Conservation (phyloP, 768 basidiomycete genomes). For the Naematelia encephala region DNA sequence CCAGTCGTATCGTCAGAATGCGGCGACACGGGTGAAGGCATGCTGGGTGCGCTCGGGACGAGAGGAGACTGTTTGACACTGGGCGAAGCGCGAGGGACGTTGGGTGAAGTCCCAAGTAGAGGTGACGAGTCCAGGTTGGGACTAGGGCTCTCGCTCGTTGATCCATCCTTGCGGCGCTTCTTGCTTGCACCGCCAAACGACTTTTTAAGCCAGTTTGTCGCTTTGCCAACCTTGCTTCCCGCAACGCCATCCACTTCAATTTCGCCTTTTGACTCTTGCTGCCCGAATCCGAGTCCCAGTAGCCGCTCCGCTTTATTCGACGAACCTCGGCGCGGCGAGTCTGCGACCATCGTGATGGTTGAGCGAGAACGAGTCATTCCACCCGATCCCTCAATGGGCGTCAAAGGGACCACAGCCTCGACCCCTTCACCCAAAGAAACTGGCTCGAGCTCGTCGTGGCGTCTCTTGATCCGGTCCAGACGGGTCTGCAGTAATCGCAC, state of each 20-base stretch:
- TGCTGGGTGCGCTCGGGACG: neutral
- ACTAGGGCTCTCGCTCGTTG: slow-evolving; percentile 8
- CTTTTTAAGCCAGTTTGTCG: slow-evolving; percentile 44
- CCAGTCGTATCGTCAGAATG: slow-evolving; percentile 4
- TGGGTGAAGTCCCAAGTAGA: neutral
- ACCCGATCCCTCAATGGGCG: slow-evolving; percentile 14
- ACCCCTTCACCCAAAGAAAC: slow-evolving; percentile 3
- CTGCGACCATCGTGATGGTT: slow-evolving; percentile 50
- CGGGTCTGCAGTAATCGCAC: slow-evolving; percentile 51
- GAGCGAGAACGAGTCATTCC: slow-evolving; percentile 36
- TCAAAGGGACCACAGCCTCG: slow-evolving; percentile 11
- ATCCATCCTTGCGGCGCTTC: slow-evolving; percentile 36
- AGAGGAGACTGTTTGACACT: neutral
- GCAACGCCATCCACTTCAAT: slow-evolving; percentile 18
- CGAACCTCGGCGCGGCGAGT: slow-evolving; percentile 23
- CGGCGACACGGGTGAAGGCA: slow-evolving; percentile 5
- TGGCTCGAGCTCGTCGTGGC: slow-evolving; percentile 54
- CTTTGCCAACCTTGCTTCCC: slow-evolving; percentile 25
- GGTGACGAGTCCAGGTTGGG: slow-evolving; percentile 4
- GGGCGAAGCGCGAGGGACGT: neutral
- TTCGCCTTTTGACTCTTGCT: slow-evolving; percentile 8
- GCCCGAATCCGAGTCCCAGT: slow-evolving; percentile 37
- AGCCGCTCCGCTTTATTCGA: slow-evolving; percentile 42
- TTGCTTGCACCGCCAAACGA: slow-evolving; percentile 39
- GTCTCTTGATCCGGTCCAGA: slow-evolving; percentile 52